Conservation (phyloP, 441 rosid genomes). For the Jatropha multifida region DNA sequence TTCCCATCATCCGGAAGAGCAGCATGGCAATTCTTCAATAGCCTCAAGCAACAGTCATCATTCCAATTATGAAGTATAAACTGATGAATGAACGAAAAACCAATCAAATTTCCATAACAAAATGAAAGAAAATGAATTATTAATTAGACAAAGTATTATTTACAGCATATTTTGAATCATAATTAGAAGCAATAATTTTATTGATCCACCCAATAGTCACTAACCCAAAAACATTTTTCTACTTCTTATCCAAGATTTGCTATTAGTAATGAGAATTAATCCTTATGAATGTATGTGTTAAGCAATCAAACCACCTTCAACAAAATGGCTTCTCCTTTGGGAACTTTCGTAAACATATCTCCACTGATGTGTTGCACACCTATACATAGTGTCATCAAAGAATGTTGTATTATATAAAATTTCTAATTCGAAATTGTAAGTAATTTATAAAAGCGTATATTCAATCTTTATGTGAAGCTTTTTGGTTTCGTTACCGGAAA, state of each 20-base stretch:
- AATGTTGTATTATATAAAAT: no score
- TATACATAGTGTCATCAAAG: slow-evolving; percentile 18
- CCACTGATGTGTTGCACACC: slow-evolving; percentile 71
- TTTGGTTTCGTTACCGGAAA: not conserved
- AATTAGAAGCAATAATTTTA: no score
- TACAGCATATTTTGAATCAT: no score
- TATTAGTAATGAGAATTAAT: no score
- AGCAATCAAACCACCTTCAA: slow-evolving; percentile 51
- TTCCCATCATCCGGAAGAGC: not conserved
- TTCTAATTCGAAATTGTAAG: not conserved
- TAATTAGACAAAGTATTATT: no score
- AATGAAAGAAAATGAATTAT: not conserved
- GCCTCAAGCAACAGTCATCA: slow-evolving; percentile 57
- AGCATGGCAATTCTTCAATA: slow-evolving; percentile 63
- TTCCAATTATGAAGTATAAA: slow-evolving; percentile 80
- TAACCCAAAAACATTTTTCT: no score
- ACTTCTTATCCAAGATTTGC: not conserved
- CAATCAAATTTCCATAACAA: slow-evolving; percentile 33
- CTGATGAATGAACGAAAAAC: no score
- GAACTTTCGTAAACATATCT: slow-evolving; percentile 73
- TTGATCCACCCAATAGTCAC: no score
- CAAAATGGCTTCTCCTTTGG: slow-evolving; percentile 75
- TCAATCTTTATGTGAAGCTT: no score
- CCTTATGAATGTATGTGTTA: no score
- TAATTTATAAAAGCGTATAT: no score